Evolutionary conservation across 2,329 filamentous ascomycete genomes (phyloP), one percentile per base, ranked within the genome.

Genomic region (Ophiocordyceps robertsii): DNA sequence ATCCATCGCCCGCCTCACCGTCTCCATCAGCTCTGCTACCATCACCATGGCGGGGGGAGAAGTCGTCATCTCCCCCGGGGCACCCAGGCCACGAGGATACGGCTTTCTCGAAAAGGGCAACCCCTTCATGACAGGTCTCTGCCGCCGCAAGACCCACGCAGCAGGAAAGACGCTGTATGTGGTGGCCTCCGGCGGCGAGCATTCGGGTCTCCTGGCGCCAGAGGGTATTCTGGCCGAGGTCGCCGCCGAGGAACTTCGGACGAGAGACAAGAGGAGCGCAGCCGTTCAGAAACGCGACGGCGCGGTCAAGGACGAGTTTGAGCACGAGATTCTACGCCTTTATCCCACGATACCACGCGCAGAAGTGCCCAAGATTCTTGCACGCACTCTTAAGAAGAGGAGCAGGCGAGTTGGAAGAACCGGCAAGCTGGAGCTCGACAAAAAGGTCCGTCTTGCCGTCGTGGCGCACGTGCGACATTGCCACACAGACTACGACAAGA

Each of bases 391-490:
- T 47, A 50, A 57, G 48, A 75, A 73, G 52, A 47, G 60, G 19
- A 68, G 62, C 36, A 53, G 68, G 2, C 58, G 70, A 10, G 70
- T 75, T 2, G 72, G 70, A 3, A 56, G 71, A 40, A 66, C 63
- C 2, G 53, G 53, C 2, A 65, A 47, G 37, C 50, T 70, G 6
- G 52, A 54, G 0, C 38, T 69, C 31, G 52, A 56, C 7, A 51
- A 59, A 13, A 70, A 63, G 47, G 68, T 64, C 5, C 49, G 54
- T 38, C 57, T 72, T 21, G 72, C 68, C 2, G 68, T 73, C 12
- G 53, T 62, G 19, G 71, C 72, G 3, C 66, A 73, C 46, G 60
- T 70, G 5, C 59, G 72, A 7, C 71, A 75, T 48, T 47, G 43
- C 3, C 61, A 70, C 37, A 74, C 70, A 0, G 48, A 57, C 1